These are phyloP conservation scores for Chamaecrista fasciculata DNA, from an alignment of 306 rosid species.

Conservation along the genomic window DNA sequence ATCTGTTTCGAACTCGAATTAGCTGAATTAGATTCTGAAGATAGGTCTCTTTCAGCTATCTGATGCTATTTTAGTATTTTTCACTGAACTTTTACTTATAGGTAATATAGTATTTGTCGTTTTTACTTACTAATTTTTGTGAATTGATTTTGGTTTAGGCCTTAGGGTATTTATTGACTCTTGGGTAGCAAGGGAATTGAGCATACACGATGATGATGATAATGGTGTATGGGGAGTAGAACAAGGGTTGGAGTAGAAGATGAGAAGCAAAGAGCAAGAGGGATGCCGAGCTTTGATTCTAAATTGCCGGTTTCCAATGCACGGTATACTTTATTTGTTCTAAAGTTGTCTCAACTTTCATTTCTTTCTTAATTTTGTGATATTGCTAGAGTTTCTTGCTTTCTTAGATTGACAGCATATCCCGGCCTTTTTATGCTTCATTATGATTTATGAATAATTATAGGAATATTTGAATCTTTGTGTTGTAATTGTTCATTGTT, in stretches of 20 bases:
- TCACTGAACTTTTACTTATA: not conserved
- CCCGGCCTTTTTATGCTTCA: not conserved
- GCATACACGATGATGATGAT: not conserved
- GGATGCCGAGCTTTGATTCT: conserved; percentile 41
- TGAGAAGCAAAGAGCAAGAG: conserved; percentile 36
- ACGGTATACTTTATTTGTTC: conserved; percentile 26
- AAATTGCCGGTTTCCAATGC: conserved; percentile 33
- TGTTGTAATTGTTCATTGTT: not conserved
- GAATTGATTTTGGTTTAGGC: conserved; percentile 20
- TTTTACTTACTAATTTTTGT: not conserved
- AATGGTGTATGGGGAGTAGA: conserved; percentile 14
- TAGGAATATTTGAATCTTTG: not conserved
- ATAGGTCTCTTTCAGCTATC: conserved; percentile 5
- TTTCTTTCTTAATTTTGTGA: not conserved
- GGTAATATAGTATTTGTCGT: conserved; percentile 9
- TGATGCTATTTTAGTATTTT: conserved; percentile 2
- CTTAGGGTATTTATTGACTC: conserved; percentile 6
- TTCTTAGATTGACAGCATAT: conserved; percentile 8
- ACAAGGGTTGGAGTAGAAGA: conserved; percentile 28
- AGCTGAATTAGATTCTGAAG: not conserved
- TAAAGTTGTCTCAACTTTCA: not conserved
- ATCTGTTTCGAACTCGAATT: not conserved
- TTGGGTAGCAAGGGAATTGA: conserved; percentile 17
- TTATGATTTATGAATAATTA: not conserved
- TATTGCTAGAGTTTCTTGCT: not conserved